Evolutionary conservation across 805 yeast species (phyloP), one percentile per base, ranked within the genome.

Genomic region (Candida namnaoensis): DNA sequence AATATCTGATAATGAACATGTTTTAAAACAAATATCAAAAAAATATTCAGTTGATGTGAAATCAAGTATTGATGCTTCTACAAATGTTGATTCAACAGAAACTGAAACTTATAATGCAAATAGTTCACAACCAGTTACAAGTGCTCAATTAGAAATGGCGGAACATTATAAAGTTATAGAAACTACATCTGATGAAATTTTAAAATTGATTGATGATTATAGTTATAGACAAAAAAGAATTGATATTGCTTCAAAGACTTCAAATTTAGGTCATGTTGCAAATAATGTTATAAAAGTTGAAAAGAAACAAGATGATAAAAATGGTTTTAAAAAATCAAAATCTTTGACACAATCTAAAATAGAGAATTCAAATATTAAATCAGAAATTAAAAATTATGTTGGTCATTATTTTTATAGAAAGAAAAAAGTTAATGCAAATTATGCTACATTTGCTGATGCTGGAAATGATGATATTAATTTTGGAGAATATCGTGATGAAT

Each of bases 1-100:
- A 58, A 35, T 54, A 60, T 39, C 64, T 58, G 41, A 57, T 60
- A 27, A 44, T 41, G 37, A 52, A 52, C 38, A 58, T 64, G 41
- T 65, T 60, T 27, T 53, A 56, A 40, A 55, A 49, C 44, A 25
- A 32, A 35, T 38, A 9, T 14, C 23, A 7, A 44, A 43, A 27
- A 44, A 40, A n/a, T 52, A 45, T 41, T 53, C 51, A 33, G 54
- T 40, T 9, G 49, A 44, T 14, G 41, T 30, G 2, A 36, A 37
- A 10, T 14, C 32, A 8, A 11, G 11, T 30, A 3, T 12, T 30
- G n/a, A 19, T 19, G 3, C 19, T 19, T 19, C 19, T 19, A 19
- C 19, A 19, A 19, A 19, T 19, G 19, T 19, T 19, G 19, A 19
- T 19, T 19, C 19, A 19, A 19, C 11, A 30, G 33, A 30, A 12